Evolutionary conservation across 352 stramenopile genomes (phyloP), one percentile per base, ranked within the genome.

Genomic region (Globisporangium cylindrosporum): DNA sequence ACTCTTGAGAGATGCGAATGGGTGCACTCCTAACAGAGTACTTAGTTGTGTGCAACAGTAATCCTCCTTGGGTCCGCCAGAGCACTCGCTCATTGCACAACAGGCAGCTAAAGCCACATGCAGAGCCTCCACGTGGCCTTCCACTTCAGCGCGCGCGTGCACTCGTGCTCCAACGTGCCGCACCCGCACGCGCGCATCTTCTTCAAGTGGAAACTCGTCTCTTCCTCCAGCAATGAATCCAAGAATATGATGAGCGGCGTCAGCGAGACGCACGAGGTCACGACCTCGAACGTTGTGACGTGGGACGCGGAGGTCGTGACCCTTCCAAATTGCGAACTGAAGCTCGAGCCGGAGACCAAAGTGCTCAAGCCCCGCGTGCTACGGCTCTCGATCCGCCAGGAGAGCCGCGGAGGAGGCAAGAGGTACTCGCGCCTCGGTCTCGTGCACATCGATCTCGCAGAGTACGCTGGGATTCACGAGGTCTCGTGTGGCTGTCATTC

Each of bases 121-220:
- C 34, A 48, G 36, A 62, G 34, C 22, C 10, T 62, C 20, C 57
- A 10, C 10, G 66, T 76, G 4, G 66, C 64, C 20, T 80, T 84
- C 25, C 62, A 81, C 66, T 59, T 84, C 14, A n/a, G 65, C 29
- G 53, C 68, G 22, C 29, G 72, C 7, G 71, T 81, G 5, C 72
- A 81, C 53, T 73, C 64, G 22, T 83, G 76, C 64, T 75, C 67
- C 55, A 81, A 79, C 62, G 73, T 83, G 22, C 72, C 76, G 0
- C 59, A 76, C 27, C 68, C 69, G 9, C 64, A 72, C 46, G 61
- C 69, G 15, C 65, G 73, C n/a, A 68, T 81, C 34, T 77, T 74
- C 62, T 81, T 73, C 63, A 81, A 78, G 51, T 80, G 69, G 72
- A 81, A 78, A 58, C 53, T 79, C 20, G 27, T 46, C 20, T 41